Evolutionary conservation across 1,139 yeast genomes (phyloP).

Genomic region (Protomyces pachydermus): DNA sequence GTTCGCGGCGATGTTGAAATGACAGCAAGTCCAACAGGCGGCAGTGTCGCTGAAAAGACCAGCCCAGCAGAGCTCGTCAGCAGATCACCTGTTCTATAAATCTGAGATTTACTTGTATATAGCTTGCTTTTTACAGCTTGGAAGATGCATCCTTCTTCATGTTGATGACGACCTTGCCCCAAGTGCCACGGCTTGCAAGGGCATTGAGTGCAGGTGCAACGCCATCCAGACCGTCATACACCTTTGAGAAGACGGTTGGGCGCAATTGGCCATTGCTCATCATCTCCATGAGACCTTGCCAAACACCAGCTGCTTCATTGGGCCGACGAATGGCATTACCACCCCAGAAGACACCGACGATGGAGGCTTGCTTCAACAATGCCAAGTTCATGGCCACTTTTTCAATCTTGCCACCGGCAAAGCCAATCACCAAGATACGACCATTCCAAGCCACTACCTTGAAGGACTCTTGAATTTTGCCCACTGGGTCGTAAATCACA

Average conservation of each 20-base stretch:
- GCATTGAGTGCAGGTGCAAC: slow-evolving; percentile 29
- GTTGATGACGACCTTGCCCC: slow-evolving; percentile 30
- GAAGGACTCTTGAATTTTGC: slow-evolving; percentile 29
- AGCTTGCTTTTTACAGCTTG: slow-evolving; percentile 1
- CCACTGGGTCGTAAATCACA: slow-evolving; percentile 31
- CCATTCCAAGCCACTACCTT: slow-evolving; percentile 30
- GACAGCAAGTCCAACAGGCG: background rate
- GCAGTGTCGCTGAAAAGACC: background rate
- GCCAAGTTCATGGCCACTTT: slow-evolving; percentile 29
- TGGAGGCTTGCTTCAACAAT: slow-evolving; percentile 28
- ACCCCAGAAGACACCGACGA: slow-evolving; percentile 31
- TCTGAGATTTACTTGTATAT: background rate
- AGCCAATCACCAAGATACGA: slow-evolving; percentile 30
- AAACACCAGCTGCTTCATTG: slow-evolving; percentile 26
- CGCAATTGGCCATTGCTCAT: slow-evolving; percentile 20
- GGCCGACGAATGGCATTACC: slow-evolving; percentile 28
- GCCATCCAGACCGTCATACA: slow-evolving; percentile 28
- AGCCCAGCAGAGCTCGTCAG: background rate
- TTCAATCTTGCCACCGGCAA: slow-evolving; percentile 30
- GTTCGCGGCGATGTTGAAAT: background rate
- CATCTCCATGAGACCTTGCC: slow-evolving; percentile 28
- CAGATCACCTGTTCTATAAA: background rate
- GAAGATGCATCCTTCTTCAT: slow-evolving; percentile 21
- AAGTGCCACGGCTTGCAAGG: slow-evolving; percentile 27
- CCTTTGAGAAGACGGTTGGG: slow-evolving; percentile 26